Percentiles rank a stretch among this genome's conserved stretches.
These are phyloP conservation scores for Emmonsiellopsis sp. DNA, from an alignment of 2,329 filamentous ascomycete genomes.

Conservation along the genomic window DNA sequence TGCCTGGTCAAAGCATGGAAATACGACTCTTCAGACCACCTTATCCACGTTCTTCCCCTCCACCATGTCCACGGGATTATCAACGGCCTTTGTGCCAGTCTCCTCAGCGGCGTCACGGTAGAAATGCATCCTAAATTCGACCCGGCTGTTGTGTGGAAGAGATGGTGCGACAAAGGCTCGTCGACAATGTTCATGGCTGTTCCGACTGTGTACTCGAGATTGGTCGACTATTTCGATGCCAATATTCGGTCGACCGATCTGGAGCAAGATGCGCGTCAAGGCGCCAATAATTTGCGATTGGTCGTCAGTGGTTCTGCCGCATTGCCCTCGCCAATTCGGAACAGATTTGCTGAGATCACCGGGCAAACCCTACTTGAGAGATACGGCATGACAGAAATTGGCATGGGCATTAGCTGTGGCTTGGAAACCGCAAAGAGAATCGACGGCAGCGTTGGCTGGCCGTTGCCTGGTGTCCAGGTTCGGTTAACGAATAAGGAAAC, in stretches of 20 bases:
- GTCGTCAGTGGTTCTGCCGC: constrained; percentile 35
- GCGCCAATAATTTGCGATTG: constrained; percentile 27
- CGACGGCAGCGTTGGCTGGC: constrained; percentile 41
- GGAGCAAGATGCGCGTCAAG: constrained; percentile 23
- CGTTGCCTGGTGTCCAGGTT: constrained; percentile 39
- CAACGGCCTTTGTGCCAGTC: constrained; percentile 39
- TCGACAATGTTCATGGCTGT: constrained; percentile 43
- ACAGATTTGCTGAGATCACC: constrained; percentile 31
- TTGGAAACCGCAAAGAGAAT: constrained; percentile 30
- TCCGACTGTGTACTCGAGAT: constrained; percentile 42
- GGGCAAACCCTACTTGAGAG: constrained; percentile 37
- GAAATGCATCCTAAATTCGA: constrained; percentile 41
- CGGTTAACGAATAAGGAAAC: constrained; percentile 35
- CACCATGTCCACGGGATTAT: constrained; percentile 44
- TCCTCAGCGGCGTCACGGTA: constrained; percentile 37
- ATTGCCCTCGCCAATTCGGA: constrained; percentile 32
- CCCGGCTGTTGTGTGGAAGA: constrained; percentile 35
- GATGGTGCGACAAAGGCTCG: constrained; percentile 32
- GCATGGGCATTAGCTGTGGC: constrained; percentile 38
- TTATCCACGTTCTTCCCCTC: constrained; percentile 42
- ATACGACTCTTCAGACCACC: constrained; percentile 33
- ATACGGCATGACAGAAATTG: constrained; percentile 44
- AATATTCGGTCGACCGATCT: constrained; percentile 26
- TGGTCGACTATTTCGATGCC: constrained; percentile 37
- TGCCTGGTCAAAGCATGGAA: constrained; percentile 29